Base-by-base conservation (phyloP, 768 basidiomycete species). In the Gymnopilus junonius region DNA sequence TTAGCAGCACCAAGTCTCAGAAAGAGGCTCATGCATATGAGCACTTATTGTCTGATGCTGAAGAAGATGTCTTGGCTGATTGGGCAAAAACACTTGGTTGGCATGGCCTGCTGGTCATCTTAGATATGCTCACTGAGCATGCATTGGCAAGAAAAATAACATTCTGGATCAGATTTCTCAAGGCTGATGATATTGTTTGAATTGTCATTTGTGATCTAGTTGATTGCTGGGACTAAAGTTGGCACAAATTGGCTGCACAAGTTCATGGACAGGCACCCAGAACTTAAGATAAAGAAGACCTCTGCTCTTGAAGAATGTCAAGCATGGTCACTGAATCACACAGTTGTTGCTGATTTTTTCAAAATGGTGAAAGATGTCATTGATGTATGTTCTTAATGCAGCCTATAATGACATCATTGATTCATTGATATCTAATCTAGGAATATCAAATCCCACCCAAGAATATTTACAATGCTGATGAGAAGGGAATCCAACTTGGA, bases 401-500 rank as follows among this genome's bases (percentile, higher is more conserved):
- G 21, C 17, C 43, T 20, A 21, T 3, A 23, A 45, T 45, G 43
- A 45, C 43, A 45, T 45, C 43, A 45, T 45, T 21, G 6, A 25
- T 25, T 12, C 20, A 45, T 4, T 25, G n/a, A 3, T 45, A 45
- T 12, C 65, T 80, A 6, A 74, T 69, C 27, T 40, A 55, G 1
- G 45, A 64, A 43, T 68, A 59, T 45, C 51, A 66, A 6, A 73
- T 76, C 11, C 59, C 65, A 8, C 2, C 12, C 14, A 66, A 71
- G 56, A 72, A 75, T 57, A 66, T 71, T 17, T 75, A 69, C 48
- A 76, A 75, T 51, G 67, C 69, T 58, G 74, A 74, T 58, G 71
- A 76, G 58, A 76, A 76, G 56, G 73, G 75, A 1, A 53, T 72
- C 21, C 75, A 77, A 62, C 66, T 71, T 12, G 72, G 70, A 7